phyloP scores from a whole-genome alignment of 306 rosid genomes.

The Acacia acuminata region DNA sequence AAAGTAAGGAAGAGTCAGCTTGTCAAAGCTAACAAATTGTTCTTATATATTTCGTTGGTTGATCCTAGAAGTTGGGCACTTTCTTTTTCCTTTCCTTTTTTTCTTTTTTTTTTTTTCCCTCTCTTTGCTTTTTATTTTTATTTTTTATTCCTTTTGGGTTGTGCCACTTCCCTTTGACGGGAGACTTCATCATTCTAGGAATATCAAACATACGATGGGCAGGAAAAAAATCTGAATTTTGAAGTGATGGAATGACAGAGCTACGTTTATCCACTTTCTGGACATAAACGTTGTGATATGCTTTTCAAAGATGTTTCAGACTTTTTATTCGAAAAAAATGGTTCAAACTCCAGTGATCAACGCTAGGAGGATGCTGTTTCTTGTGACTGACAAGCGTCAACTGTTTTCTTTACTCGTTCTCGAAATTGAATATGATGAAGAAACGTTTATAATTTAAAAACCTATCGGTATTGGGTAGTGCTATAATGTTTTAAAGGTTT shows the following conservation, averaged over 20 bases:
- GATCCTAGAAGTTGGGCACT: background rate
- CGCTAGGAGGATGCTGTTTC: background rate
- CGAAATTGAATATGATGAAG: conserved; percentile 5
- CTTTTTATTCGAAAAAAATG: background rate
- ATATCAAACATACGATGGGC: background rate
- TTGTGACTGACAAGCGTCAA: background rate
- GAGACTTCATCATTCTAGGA: background rate
- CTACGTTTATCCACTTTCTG: background rate
- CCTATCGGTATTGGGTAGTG: background rate
- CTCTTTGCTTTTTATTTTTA: too few species aligned
- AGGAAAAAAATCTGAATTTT: background rate
- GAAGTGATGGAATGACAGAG: background rate
- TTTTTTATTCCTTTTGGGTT: too few species aligned
- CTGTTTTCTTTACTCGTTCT: conserved; percentile 2
- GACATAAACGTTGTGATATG: background rate
- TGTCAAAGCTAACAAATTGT: background rate
- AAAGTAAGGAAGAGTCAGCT: background rate
- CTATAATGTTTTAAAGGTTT: conserved; percentile 18
- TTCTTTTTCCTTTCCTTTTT: background rate
- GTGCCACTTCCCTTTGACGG: background rate
- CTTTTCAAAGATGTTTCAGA: background rate
- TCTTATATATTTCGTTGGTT: background rate
- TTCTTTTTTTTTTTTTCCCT: too few species aligned
- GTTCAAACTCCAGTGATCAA: background rate
- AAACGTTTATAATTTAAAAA: background rate